These are phyloP conservation scores for Ogataea pignaliae DNA, from an alignment of 805 yeast species.

Conservation along the genomic window DNA sequence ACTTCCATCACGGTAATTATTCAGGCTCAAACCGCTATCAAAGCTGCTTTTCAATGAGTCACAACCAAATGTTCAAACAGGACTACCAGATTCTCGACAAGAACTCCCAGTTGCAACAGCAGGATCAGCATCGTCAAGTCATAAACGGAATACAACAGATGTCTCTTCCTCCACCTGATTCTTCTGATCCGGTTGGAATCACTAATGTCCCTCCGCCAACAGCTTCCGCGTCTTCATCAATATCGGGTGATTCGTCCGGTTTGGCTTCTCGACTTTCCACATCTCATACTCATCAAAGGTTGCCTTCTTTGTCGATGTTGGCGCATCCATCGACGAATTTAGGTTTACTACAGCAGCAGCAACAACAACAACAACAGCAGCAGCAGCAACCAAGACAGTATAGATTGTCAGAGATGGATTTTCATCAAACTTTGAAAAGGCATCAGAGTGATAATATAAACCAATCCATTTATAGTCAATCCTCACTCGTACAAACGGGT, in stretches of 20 bases:
- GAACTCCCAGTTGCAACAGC: too few relatives aligned
- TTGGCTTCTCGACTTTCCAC: constrained; percentile 14
- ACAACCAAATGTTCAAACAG: not conserved
- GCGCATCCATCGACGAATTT: constrained; percentile 5
- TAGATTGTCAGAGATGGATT: constrained; percentile 12
- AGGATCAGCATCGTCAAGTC: constrained; percentile 11
- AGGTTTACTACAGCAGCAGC: not conserved
- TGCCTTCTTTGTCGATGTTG: constrained; percentile 18
- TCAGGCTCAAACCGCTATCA: too few relatives aligned
- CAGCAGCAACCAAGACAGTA: constrained; percentile 15
- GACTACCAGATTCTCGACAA: too few relatives aligned
- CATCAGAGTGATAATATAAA: constrained; percentile 16
- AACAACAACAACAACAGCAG: constrained; percentile 4
- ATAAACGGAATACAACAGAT: constrained; percentile 19
- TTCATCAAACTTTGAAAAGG: constrained; percentile 13
- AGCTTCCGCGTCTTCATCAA: constrained; percentile 3
- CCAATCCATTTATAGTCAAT: constrained; percentile 2
- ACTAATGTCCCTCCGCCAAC: constrained; percentile 3
- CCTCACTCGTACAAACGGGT: constrained; percentile 1
- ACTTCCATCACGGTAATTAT: too few relatives aligned
- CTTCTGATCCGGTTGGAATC: not conserved
- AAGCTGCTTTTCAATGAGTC: constrained; percentile 2
- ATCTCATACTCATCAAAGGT: constrained; percentile 16
- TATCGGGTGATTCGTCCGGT: not conserved
- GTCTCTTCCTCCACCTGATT: constrained; percentile 14